phyloP scores from a whole-genome alignment of 257 asterid genomes.

The Osmanthus fragrans region DNA sequence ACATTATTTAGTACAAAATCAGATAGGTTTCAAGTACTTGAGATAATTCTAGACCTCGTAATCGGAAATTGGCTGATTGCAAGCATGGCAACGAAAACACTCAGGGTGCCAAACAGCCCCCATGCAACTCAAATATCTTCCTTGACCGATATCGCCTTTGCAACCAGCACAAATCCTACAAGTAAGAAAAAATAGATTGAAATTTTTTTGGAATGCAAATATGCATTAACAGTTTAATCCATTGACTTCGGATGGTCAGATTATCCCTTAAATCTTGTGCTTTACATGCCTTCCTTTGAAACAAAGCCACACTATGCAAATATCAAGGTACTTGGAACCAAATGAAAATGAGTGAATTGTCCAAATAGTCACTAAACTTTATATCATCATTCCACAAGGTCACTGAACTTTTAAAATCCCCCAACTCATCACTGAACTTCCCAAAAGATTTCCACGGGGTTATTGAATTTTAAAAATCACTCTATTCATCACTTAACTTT shows the following conservation, averaged over 20 bases:
- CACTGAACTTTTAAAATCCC: too few relatives aligned
- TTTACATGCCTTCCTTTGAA: neutral
- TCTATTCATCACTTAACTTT: too few relatives aligned
- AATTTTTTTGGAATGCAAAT: neutral
- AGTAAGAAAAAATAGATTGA: neutral
- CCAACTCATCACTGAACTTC: too few relatives aligned
- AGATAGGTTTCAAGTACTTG: conserved; percentile 16
- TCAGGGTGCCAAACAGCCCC: conserved; percentile 97
- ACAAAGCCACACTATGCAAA: neutral
- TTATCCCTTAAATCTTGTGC: neutral
- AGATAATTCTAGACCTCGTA: conserved; percentile 64
- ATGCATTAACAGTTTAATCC: neutral
- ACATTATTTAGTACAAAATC: conserved; percentile 15
- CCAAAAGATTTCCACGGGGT: too few relatives aligned
- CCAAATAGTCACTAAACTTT: too few relatives aligned
- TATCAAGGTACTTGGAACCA: neutral
- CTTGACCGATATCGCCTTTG: conserved; percentile 86
- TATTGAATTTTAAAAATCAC: too few relatives aligned
- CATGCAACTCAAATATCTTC: conserved; percentile 93
- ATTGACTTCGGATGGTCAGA: neutral
- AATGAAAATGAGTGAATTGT: neutral
- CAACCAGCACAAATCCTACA: conserved; percentile 91
- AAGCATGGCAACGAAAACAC: conserved; percentile 79
- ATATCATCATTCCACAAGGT: too few relatives aligned
- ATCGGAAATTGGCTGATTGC: conserved; percentile 85